Conservation (phyloP, 805 yeast genomes). For the Clavispora carvajalis region DNA sequence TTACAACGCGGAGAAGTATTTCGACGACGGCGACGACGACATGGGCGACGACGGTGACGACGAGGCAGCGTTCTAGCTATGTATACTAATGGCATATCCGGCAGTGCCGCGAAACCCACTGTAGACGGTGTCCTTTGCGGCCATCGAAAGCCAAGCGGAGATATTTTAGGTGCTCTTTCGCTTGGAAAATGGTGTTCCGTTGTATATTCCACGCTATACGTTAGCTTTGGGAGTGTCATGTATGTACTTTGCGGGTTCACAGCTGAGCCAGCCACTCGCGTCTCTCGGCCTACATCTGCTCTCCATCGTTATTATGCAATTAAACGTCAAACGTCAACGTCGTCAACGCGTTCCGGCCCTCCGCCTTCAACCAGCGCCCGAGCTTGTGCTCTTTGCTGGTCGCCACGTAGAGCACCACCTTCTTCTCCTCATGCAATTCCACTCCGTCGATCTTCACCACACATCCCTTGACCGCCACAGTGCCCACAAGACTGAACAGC, state of each 20-base stretch:
- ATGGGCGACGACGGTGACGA: slow-evolving; percentile 59
- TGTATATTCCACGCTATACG: no score
- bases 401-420: slow-evolving; percentile 52
- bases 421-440: slow-evolving; percentile 42
- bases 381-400: slow-evolving; percentile 80
- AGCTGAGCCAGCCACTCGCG: no score
- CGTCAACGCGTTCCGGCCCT: slow-evolving; percentile 66
- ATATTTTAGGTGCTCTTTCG: no score
- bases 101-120: not conserved
- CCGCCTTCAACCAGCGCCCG: slow-evolving; percentile 76
- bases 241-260: no score
- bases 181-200: no score
- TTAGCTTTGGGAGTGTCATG: no score
- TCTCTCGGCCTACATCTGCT: not conserved
- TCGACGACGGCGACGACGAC: slow-evolving; percentile 67
- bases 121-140: no score
- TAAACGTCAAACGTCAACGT: slow-evolving; percentile 28
- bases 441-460: slow-evolving; percentile 60
- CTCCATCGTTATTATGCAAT: slow-evolving; percentile 4
- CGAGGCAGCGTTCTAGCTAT: slow-evolving; percentile 61
- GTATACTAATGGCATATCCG: not conserved
- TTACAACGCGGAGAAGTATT: slow-evolving; percentile 74
- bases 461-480: slow-evolving; percentile 60
- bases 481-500: slow-evolving; percentile 52
- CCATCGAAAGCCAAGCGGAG: no score